Base-by-base conservation (phyloP, 2,329 filamentous ascomycete genomes). In the Chrysosporium queenslandicum region DNA sequence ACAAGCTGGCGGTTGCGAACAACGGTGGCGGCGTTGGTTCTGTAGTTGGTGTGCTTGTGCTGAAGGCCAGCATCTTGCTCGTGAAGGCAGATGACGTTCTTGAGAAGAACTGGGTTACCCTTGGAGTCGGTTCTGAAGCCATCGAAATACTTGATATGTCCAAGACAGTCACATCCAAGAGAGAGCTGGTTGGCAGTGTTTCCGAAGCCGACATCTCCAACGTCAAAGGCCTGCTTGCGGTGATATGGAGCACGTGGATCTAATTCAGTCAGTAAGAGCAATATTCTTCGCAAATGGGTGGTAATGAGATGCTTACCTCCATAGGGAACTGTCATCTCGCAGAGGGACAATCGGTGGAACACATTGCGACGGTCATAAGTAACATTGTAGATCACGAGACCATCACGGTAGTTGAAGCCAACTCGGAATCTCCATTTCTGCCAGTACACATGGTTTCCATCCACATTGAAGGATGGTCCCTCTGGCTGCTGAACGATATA, bases 1-100 rank as follows among this genome's bases (percentile, higher is more conserved):
- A 86, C 81, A 3, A 86, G 68, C 62, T 86, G 81, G 23, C 83
- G 74, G 56, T 78, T 80, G 18, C 83, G 77, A 16, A 78, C 77
- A 3, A 85, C 74, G 0, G 79, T 81, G 1, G 82, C 81, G 8
- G 80, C 73, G 0, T 77, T 78, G 4, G 81, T 84, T 8, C 83
- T 73, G 68, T 85, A 83, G 65, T 86, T 86, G 46, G 81, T 85
- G 67, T 86, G 83, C 62, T 86, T 86, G 75, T 82, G 83, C 37
- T 79, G 79, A 53, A 85, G 80, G 2, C 83, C 83, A 21, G 74
- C 78, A 58, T 86, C 83, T 65, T 85, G 82, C 62, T 86, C 83
- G 62, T 86, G 83, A 46, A 86, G 74, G 61, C 83, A 86, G 34
- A 86, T 72, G 11, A 81, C 77, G 54, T 85, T 86, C n/a, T 81